Evolutionary conservation across 257 asterid species (phyloP).

Genomic region (Thymus mandschuricus): DNA sequence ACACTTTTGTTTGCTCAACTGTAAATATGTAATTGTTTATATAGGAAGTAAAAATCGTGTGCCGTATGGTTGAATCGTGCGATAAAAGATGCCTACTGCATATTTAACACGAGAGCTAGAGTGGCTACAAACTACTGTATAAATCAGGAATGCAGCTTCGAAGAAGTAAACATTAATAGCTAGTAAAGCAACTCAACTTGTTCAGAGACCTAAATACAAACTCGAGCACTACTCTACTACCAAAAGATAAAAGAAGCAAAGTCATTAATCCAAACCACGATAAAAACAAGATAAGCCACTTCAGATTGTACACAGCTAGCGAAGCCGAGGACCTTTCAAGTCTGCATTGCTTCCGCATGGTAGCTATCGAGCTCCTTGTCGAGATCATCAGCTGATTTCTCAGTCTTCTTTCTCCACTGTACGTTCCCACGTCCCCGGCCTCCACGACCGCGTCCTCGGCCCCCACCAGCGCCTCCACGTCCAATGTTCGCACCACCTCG

Average conservation of each 20-base stretch:
- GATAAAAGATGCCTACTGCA: background rate
- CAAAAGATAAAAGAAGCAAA: background rate
- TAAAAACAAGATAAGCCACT: background rate
- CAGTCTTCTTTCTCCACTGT: conserved; percentile 49
- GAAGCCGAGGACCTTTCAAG: conserved; percentile 24
- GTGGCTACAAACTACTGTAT: background rate
- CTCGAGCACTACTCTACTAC: conserved; percentile 11
- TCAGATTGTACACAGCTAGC: conserved; percentile 21
- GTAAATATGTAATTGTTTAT: conserved; percentile 8
- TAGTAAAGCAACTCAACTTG: background rate
- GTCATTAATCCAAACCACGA: conserved; percentile 6
- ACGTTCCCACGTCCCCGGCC: conserved; percentile 56
- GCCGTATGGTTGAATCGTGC: too few species aligned
- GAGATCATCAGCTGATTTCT: conserved; percentile 81
- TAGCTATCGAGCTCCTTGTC: conserved; percentile 89
- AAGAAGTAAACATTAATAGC: background rate
- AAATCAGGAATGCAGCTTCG: background rate
- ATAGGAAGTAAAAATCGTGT: too few species aligned
- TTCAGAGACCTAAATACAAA: background rate
- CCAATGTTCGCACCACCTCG: conserved; percentile 45
- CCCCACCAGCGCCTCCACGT: conserved; percentile 33
- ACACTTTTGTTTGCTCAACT: background rate
- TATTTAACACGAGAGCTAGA: background rate
- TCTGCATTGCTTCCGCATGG: conserved; percentile 79
- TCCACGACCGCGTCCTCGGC: conserved; percentile 46